phyloP scores from a whole-genome alignment of 1,284 basidiomycete species.

The Schizophyllum commune region DNA sequence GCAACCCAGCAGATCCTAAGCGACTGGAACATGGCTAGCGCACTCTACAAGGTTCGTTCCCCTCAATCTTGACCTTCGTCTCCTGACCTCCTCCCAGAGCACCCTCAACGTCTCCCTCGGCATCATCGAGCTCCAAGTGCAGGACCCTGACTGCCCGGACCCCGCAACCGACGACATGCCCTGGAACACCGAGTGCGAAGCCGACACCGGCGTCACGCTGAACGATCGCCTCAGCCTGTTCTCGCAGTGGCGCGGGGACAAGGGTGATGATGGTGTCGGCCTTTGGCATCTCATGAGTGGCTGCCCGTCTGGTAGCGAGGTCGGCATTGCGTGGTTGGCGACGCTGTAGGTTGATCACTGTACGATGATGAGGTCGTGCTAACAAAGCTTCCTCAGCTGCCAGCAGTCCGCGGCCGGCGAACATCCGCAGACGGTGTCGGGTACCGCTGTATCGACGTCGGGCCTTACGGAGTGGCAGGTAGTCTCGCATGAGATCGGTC shows the following conservation, averaged over 20 bases:
- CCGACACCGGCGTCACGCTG: conserved; percentile 32
- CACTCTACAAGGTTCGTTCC: conserved; percentile 60
- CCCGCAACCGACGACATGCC: conserved; percentile 36
- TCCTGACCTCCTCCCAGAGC: conserved; percentile 17
- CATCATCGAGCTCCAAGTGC: conserved; percentile 74
- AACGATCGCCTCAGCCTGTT: conserved; percentile 75
- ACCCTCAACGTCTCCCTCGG: conserved; percentile 86
- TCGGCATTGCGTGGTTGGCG: conserved; percentile 87
- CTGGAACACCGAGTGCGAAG: conserved; percentile 52
- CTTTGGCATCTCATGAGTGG: conserved; percentile 91
- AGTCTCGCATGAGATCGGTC: conserved; percentile 84
- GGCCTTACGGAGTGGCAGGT: conserved; percentile 74
- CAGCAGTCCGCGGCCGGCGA: conserved; percentile 41
- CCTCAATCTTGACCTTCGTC: background rate
- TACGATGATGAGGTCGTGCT: too few relatives aligned
- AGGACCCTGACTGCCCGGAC: conserved; percentile 33
- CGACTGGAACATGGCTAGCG: conserved; percentile 73
- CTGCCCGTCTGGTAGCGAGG: conserved; percentile 77
- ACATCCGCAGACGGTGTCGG: conserved; percentile 53
- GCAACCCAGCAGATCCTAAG: conserved; percentile 73
- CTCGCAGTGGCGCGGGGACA: conserved; percentile 75
- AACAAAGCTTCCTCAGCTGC: conserved; percentile 31
- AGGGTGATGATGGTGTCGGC: conserved; percentile 66
- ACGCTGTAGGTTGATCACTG: too few relatives aligned
- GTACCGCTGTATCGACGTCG: conserved; percentile 79